Base-by-base conservation (phyloP, 2,329 filamentous ascomycete genomes). In the Trichothecium roseum region DNA sequence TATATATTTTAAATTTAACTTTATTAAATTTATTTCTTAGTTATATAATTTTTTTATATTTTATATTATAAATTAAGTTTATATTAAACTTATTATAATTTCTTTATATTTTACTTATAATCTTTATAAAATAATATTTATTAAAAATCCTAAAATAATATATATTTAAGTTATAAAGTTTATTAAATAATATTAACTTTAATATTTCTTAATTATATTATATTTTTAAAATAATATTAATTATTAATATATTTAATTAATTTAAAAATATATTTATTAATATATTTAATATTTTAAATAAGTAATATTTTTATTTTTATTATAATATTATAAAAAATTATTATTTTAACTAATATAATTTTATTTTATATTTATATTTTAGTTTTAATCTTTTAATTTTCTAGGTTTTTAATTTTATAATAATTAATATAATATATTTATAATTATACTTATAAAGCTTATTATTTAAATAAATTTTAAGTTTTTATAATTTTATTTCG, bases 201-300 rank as follows among this genome's bases (percentile, higher is more conserved):
- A 32, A 18, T 28, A 7, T 6, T 6, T 24, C 6, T 6, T 24
- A 24, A 24, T 24, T 24, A 24, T 6, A 24, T 26, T 22, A 39
- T 12, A 24, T 31, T 32, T 36, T 30, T 28, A 39, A 31, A 36
- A 30, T 35, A 29, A 35, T 35, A 35, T 33, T 24, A 24, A 24
- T 24, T 24, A 24, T 33, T 27, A 34, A 20, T 34, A 40, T 20
- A 37, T 18, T 37, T 34, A 37, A 15, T 28, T 37, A 34, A 27
- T 5, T 32, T 18, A 24, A 32, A 18, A 26, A 35, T 28, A 32
- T 24, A 24, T 6, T 24, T 24, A 24, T 33, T 27, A 34, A 20
- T 34, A 40, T 20, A 37, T 18, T 37, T 34, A 37, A 15, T 28
- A 30, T 28, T 8, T 34, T 33, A 37, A 8, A 34, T 37, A 34